phyloP scores from a whole-genome alignment of 176 grass and related monocot species.

The Luzula sylvatica region DNA sequence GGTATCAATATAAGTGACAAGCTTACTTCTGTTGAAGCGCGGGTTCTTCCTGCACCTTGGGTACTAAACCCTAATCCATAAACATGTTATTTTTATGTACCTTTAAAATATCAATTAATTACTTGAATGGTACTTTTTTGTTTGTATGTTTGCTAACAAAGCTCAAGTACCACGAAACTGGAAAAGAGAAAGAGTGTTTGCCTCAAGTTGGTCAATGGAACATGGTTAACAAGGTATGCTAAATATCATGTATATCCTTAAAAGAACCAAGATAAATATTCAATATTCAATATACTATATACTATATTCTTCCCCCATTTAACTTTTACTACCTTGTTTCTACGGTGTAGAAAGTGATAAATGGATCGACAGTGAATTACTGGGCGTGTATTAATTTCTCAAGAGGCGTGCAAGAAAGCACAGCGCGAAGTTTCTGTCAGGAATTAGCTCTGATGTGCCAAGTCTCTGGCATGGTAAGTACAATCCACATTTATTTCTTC shows the following conservation, averaged over 20 bases:
- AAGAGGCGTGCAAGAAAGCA: conserved; percentile 94
- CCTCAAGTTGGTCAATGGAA: conserved; percentile 99
- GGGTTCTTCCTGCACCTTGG: conserved; percentile 98
- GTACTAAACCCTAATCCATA: too few species aligned
- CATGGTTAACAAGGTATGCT: conserved; percentile 94
- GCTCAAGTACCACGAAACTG: conserved; percentile 92
- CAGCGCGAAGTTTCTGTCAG: conserved; percentile 83
- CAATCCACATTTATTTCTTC: not conserved
- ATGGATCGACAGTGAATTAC: conserved; percentile 74
- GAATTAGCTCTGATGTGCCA: conserved; percentile 97
- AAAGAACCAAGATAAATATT: not conserved
- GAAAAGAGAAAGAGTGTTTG: conserved; percentile 97
- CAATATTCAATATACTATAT: not conserved
- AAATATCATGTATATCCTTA: not conserved
- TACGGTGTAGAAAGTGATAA: conserved; percentile 97
- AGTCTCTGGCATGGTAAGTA: conserved; percentile 84
- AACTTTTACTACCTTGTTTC: too few species aligned
- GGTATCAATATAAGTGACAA: conserved; percentile 96
- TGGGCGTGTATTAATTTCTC: conserved; percentile 99
- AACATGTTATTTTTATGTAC: too few species aligned
- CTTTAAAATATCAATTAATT: too few species aligned
- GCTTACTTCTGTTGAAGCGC: conserved; percentile 87
- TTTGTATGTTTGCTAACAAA: conserved; percentile 20
- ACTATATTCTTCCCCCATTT: not conserved
- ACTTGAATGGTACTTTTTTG: not conserved